Base-by-base conservation (phyloP, 2,329 filamentous ascomycete genomes). In the Fusarium musae region DNA sequence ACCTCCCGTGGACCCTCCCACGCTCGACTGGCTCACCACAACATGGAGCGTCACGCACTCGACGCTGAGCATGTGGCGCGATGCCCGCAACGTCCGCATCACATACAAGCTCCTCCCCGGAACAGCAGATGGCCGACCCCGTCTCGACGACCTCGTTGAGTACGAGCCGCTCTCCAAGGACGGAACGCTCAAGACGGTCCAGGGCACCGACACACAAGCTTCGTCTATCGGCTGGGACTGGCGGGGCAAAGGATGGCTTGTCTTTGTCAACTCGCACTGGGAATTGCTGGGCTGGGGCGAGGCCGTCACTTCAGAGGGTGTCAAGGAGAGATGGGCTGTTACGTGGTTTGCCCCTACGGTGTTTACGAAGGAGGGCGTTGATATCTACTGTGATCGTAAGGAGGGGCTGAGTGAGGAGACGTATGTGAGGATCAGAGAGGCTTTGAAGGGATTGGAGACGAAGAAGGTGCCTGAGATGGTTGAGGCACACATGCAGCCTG, bases 301-400 rank as follows among this genome's bases (percentile, higher is more conserved):
- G 78, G 79, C 81, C 28, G 76, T 79, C 39, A 74, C 82, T 28
- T 79, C 82, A 19, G 84, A 80, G 37, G 82, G 82, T 2, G 79
- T 77, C 13, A 80, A 76, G 53, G 88, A 90, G 81, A 86, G 87
- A 75, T 97, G 93, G 93, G 90, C 89, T 3, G 93, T 97, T 19
- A 97, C 93, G 9, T 96, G 92, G 87, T 97, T 97, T 81, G 91
- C 92, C 71, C 91, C 93, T 78, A 97, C 93, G 30, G 75, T 95
- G 49, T 97, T 97, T 76, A 96, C 94, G 11, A 92, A 92, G 71
- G 93, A 94, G 63, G 94, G 94, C 0, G 78, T 97, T 36, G 94
- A 97, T 82, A 82, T 97, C 15, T 96, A 96, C 81, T 91, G 89
- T 50, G 87, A 92, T 75, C 85, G 87, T 21, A 86, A 83, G 58